These are phyloP conservation scores for Triangularia verruculosa DNA, from an alignment of 2,329 filamentous ascomycete genomes.

Conservation along the genomic window DNA sequence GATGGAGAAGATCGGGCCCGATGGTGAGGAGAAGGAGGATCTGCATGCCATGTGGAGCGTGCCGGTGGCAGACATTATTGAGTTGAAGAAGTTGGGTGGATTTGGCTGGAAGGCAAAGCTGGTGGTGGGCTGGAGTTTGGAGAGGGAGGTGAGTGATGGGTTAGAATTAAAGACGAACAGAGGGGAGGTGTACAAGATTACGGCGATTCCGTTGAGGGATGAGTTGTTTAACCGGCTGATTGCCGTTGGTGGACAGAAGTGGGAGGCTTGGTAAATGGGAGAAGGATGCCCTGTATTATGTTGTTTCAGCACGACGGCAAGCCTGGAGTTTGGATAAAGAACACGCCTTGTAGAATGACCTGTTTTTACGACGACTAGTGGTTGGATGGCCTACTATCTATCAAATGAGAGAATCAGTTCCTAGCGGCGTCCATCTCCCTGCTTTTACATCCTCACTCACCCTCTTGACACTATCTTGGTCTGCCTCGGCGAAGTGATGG, in stretches of 20 bases:
- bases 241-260: slow-evolving; percentile 72
- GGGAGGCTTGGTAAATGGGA: slow-evolving; percentile 67
- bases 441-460: slow-evolving; percentile 23
- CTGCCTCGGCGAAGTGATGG: slow-evolving; percentile 21
- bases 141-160: slow-evolving; percentile 71
- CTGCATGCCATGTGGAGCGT: slow-evolving; percentile 66
- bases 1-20: slow-evolving; percentile 56
- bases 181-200: slow-evolving; percentile 59
- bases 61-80: slow-evolving; percentile 65
- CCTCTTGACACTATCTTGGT: slow-evolving; percentile 19
- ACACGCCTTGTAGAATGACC: neutral
- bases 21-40: slow-evolving; percentile 45
- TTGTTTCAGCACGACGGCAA: too few species aligned
- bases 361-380: neutral
- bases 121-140: slow-evolving; percentile 75
- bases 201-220: slow-evolving; percentile 68
- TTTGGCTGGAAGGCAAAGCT: slow-evolving; percentile 83
- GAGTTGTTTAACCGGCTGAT: slow-evolving; percentile 78
- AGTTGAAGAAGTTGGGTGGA: slow-evolving; percentile 76
- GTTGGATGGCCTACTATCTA: too few species aligned
- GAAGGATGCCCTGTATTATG: neutral
- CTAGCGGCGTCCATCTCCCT: slow-evolving; percentile 28
- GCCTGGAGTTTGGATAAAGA: neutral
- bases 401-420: neutral
- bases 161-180: slow-evolving; percentile 61